Conservation (phyloP, 176 grass and related monocot genomes). For the Lolium perenne region DNA sequence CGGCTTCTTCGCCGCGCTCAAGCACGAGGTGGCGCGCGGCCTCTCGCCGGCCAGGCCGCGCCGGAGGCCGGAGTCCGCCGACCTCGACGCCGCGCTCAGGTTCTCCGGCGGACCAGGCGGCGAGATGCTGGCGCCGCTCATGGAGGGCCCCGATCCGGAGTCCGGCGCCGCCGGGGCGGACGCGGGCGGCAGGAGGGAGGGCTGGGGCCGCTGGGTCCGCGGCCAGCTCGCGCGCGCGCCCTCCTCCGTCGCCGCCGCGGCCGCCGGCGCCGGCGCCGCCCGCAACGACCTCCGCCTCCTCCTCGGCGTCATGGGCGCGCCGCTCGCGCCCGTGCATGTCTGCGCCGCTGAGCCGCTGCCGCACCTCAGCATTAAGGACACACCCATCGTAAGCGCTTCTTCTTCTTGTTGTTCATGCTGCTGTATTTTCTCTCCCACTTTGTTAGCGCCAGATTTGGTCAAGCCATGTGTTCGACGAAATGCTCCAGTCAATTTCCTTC, state of each 20-base stretch:
- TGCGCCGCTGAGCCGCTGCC: conserved; percentile 68
- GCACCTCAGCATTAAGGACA: conserved; percentile 79
- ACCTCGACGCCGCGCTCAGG: conserved; percentile 29
- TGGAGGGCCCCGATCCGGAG: conserved; percentile 82
- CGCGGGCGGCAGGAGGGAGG: conserved; percentile 48
- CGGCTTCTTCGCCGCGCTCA: conserved; percentile 69
- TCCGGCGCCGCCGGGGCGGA: neutral
- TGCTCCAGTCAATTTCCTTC: neutral
- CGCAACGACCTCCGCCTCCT: conserved; percentile 66
- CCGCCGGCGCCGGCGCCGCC: conserved; percentile 33
- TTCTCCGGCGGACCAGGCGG: conserved; percentile 10
- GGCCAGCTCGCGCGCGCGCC: conserved; percentile 55
- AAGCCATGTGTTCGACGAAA: conserved; percentile 40
- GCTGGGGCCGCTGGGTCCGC: conserved; percentile 64
- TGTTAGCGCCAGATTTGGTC: conserved; percentile 4
- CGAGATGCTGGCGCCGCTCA: conserved; percentile 73
- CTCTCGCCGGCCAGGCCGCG: conserved; percentile 59
- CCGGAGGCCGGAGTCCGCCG: conserved; percentile 38
- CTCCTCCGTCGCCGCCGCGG: conserved; percentile 26
- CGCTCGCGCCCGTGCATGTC: conserved; percentile 75
- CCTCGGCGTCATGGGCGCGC: conserved; percentile 73
- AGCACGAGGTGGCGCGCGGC: conserved; percentile 67
- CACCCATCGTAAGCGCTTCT: conserved; percentile 65
- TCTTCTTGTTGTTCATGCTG: no score
- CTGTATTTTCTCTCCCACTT: no score